phyloP scores from a whole-genome alignment of 2,329 filamentous ascomycete genomes.

The Fusarium keratoplasticum region DNA sequence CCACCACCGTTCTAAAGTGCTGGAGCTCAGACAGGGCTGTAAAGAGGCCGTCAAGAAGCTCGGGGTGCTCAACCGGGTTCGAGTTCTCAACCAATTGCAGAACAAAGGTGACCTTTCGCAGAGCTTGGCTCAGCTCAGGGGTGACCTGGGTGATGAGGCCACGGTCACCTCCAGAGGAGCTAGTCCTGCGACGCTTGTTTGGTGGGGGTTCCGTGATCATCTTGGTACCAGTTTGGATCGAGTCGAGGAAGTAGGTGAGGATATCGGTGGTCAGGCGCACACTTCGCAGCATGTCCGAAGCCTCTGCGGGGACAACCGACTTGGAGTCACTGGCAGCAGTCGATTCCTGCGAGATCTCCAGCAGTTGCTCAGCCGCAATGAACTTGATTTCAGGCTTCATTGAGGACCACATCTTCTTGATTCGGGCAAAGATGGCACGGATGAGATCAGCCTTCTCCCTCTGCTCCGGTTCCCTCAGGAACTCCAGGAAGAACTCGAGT shows the following conservation, averaged over 20 bases:
- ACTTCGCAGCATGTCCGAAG: slow-evolving; percentile 77
- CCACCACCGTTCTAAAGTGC: slow-evolving; percentile 82
- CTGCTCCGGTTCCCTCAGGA: slow-evolving; percentile 56
- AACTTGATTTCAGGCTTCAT: slow-evolving; percentile 74
- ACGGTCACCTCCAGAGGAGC: slow-evolving; percentile 74
- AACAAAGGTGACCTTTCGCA: slow-evolving; percentile 86
- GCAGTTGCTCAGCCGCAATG: slow-evolving; percentile 70
- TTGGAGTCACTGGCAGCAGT: slow-evolving; percentile 47
- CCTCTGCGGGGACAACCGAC: slow-evolving; percentile 64
- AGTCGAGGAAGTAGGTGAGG: slow-evolving; percentile 77
- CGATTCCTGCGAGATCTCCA: slow-evolving; percentile 68
- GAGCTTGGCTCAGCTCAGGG: slow-evolving; percentile 72
- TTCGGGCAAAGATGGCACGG: slow-evolving; percentile 73
- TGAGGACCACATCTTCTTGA: slow-evolving; percentile 78
- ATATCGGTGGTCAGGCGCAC: slow-evolving; percentile 80
- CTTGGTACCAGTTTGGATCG: slow-evolving; percentile 78
- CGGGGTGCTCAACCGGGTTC: slow-evolving; percentile 77
- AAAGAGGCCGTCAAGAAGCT: slow-evolving; percentile 84
- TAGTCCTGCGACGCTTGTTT: slow-evolving; percentile 83
- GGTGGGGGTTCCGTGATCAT: slow-evolving; percentile 78
- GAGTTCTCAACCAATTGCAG: slow-evolving; percentile 89
- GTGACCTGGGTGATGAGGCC: slow-evolving; percentile 71
- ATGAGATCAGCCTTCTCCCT: slow-evolving; percentile 64
- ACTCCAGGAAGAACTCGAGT: slow-evolving; percentile 63
- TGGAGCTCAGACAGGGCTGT: slow-evolving; percentile 88